Evolutionary conservation across 257 asterid species (phyloP), one percentile per base, ranked within the genome.

Genomic region (Eucommia ulmoides): DNA sequence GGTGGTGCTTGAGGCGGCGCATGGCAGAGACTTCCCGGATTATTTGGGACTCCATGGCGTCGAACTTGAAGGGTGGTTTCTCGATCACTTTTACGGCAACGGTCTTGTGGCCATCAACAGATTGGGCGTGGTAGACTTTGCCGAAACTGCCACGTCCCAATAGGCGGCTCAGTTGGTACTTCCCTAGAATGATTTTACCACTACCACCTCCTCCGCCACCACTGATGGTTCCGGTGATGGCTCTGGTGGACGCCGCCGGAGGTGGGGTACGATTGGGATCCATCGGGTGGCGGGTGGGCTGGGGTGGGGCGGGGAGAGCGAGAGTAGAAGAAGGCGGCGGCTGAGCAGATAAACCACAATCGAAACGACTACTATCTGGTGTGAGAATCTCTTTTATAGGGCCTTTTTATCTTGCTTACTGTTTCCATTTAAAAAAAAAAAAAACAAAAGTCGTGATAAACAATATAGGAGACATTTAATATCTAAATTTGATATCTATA

Each of bases 101-200:
- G 1, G 63, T 70, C 1, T 54, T 17, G 8, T 41, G 41, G 50
- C 59, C 78, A 1, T 54, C 64, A 5, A 74, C 33, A 16, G 51
- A 45, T 9, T 67, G 72, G 33, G 69, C 97, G 9, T 64, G 80
- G 69, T 84, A 84, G 0, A 88, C 97, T 24, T 88, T 88, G 0
- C 94, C 97, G 56, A 88, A 88, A 75, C 88, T 88, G 24, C 97
- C 97, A 11, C 97, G 94, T 66, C 97, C 97, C 33, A 88, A 74
- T 20, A 81, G 79, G 55, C 68, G 82, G 60, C 76, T 73, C 0
- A 88, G 72, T 48, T 79, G 79, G 66, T 88, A 84, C 19, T 75
- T 81, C 0, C 80, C 84, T 44, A 81, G 95, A 33, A 88, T 52
- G 23, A 77, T 72, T 1, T n/a, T n/a, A n/a, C n/a, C n/a, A n/a